Conservation (phyloP, 1,284 basidiomycete species). For the Ceratobasidium sp. region DNA sequence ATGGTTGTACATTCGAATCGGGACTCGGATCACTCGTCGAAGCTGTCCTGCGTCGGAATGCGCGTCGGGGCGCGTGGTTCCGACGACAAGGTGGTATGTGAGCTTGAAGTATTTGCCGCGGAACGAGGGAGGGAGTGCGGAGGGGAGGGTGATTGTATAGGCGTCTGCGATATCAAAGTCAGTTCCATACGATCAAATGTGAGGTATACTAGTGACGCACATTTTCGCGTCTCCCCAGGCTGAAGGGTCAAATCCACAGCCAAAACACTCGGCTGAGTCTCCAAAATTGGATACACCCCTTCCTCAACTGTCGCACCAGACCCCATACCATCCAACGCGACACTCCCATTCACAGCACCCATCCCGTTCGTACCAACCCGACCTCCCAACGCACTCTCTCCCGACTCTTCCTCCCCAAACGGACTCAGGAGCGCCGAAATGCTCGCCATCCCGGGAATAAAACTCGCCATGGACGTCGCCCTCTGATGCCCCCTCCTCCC, state of each 20-base stretch:
- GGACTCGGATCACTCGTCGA: conserved; percentile 87
- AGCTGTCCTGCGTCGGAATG: conserved; percentile 51
- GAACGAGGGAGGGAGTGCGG: conserved; percentile 89
- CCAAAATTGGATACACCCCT: conserved; percentile 81
- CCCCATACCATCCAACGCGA: conserved; percentile 50
- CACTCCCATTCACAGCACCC: conserved; percentile 9
- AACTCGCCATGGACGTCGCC: conserved; percentile 37
- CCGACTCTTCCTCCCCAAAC: conserved; percentile 17
- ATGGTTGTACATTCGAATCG: conserved; percentile 87
- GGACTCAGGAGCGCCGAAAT: conserved; percentile 29
- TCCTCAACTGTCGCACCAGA: conserved; percentile 57
- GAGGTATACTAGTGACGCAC: conserved; percentile 61
- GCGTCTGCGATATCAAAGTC: conserved; percentile 65
- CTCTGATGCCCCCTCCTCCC: conserved; percentile 26
- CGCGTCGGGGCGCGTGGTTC: conserved; percentile 75
- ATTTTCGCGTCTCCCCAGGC: conserved; percentile 84
- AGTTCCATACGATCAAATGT: background rate
- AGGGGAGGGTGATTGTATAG: conserved; percentile 79
- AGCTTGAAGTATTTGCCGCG: conserved; percentile 85
- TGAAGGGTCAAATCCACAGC: conserved; percentile 80
- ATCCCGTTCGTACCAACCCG: conserved; percentile 4
- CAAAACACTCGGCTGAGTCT: conserved; percentile 83
- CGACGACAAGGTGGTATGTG: conserved; percentile 88
- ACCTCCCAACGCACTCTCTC: background rate
- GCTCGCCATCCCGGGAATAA: conserved; percentile 37